These are phyloP conservation scores for Athelia sp. DNA, from an alignment of 1,284 basidiomycete species.

Conservation along the genomic window DNA sequence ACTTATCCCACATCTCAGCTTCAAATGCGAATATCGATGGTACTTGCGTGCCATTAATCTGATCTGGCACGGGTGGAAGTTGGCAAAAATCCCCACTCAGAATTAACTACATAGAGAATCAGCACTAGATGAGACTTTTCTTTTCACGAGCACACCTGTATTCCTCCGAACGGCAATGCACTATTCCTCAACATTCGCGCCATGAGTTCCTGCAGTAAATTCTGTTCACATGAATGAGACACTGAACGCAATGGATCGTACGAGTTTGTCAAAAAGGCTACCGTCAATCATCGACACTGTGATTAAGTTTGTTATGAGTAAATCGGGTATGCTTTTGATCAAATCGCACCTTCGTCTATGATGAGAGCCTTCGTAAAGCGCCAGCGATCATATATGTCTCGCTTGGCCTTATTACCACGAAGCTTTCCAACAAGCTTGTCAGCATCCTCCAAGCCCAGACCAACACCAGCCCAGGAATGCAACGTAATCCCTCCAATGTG, in stretches of 20 bases:
- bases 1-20: conserved; percentile 76
- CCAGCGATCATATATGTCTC: conserved; percentile 70
- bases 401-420: conserved; percentile 54
- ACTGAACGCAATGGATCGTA: conserved; percentile 22
- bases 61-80: conserved; percentile 79
- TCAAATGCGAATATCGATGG: conserved; percentile 81
- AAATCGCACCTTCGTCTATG: conserved; percentile 82
- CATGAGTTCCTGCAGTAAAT: conserved; percentile 36
- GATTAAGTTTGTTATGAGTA: not conserved
- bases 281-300: conserved; percentile 98
- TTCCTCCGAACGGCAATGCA: conserved; percentile 84
- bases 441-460: conserved; percentile 70
- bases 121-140: conserved; percentile 5
- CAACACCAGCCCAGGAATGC: conserved; percentile 91
- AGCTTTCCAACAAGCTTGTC: conserved; percentile 67
- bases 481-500: conserved; percentile 93
- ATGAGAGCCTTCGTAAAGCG: conserved; percentile 76
- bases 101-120: conserved; percentile 47
- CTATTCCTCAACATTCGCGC: conserved; percentile 62
- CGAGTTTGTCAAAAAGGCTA: conserved; percentile 84
- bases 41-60: conserved; percentile 23
- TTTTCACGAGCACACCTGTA: conserved; percentile 56
- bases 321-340: conserved; percentile 3
- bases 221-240: conserved; percentile 17
- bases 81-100: conserved; percentile 97